Percentiles rank a stretch among this genome's conserved stretches.
Conservation (phyloP, 192 early-diverging fungal genomes). For the Backusella luteola region DNA sequence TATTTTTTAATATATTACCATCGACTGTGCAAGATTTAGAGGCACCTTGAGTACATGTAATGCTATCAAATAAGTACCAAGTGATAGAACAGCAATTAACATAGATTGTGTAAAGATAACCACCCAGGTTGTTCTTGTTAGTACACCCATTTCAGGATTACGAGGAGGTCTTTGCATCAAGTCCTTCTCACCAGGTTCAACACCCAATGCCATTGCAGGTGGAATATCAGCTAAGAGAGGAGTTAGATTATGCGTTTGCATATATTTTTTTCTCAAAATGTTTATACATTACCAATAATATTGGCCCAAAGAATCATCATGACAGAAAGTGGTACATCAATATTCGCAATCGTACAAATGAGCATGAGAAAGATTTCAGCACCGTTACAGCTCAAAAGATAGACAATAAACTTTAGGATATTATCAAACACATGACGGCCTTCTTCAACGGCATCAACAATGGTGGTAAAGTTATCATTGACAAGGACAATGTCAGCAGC, state of each 20-base stretch:
- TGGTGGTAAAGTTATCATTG: constrained; percentile 96
- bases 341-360: constrained; percentile 68
- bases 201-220: constrained; percentile 90
- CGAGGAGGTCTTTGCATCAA: constrained; percentile 87
- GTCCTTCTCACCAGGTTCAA: constrained; percentile 83
- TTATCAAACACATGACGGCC: constrained; percentile 97
- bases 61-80: constrained; percentile 60
- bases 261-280: no score
- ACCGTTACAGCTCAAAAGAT: constrained; percentile 90
- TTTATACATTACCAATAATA: constrained; percentile 63
- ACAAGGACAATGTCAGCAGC: constrained; percentile 95
- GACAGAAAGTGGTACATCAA: constrained; percentile 85
- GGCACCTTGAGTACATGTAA: constrained; percentile 39
- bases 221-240: constrained; percentile 79
- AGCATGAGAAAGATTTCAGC: constrained; percentile 94
- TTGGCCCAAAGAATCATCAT: constrained; percentile 98
- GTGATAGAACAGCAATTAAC: constrained; percentile 62
- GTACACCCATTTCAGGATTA: constrained; percentile 69
- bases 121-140: constrained; percentile 59
- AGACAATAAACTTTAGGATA: constrained; percentile 96
- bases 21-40: constrained; percentile 44
- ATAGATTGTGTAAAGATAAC: constrained; percentile 75
- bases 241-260: background rate
- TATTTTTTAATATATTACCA: constrained; percentile 26
- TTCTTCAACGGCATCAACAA: constrained; percentile 91